phyloP scores from a whole-genome alignment of 225 moss, liverwort and hornwort genomes.

The Asterella californica region DNA sequence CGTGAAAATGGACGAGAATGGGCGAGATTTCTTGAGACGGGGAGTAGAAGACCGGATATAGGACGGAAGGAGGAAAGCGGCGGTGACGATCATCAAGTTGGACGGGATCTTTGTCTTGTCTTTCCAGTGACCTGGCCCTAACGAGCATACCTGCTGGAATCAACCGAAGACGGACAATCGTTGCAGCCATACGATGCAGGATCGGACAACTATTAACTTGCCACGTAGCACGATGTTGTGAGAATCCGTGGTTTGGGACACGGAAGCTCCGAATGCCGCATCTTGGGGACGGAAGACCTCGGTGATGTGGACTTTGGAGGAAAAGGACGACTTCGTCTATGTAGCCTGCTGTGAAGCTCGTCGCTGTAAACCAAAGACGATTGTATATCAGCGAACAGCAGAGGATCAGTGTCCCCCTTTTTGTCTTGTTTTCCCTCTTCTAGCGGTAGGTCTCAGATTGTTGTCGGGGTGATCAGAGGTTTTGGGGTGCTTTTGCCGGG shows the following conservation, averaged over 20 bases:
- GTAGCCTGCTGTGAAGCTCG: background rate
- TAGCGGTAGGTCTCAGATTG: background rate
- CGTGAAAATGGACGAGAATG: background rate
- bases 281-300: background rate
- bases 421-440: background rate
- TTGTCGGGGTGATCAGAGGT: background rate
- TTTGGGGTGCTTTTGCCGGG: background rate
- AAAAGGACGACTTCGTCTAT: background rate
- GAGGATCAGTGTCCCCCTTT: background rate
- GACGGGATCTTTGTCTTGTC: background rate
- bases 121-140: slow-evolving; percentile 3
- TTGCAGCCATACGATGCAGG: background rate
- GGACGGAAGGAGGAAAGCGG: background rate
- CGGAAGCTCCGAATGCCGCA: background rate
- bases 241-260: background rate
- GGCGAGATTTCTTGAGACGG: slow-evolving; percentile 7
- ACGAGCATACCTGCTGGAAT: background rate
- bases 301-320: background rate
- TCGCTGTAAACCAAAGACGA: background rate
- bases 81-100: background rate
- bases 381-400: slow-evolving; percentile 1
- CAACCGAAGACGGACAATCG: no score
- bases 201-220: background rate
- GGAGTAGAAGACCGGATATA: background rate
- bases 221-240: background rate